phyloP scores from a whole-genome alignment of 2,329 filamentous ascomycete species.

The Paraphaeosphaeria sporulosa region DNA sequence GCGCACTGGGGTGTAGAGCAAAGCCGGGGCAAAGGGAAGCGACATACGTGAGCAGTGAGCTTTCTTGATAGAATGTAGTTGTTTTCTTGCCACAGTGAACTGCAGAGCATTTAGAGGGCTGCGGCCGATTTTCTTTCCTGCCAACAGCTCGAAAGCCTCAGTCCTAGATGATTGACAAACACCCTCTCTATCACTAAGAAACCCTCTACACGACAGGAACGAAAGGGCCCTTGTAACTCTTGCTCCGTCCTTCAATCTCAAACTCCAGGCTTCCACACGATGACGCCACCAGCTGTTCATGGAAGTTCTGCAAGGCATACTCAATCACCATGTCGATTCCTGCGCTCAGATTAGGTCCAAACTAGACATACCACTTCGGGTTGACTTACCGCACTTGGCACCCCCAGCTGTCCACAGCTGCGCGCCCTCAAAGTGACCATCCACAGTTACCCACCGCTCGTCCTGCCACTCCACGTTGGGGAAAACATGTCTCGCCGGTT shows the following conservation, averaged over 20 bases:
- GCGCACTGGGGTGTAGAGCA: too few species aligned
- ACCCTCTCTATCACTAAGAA: too few species aligned
- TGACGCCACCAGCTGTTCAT: conserved; percentile 25
- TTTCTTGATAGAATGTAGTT: too few species aligned
- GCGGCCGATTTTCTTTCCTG: too few species aligned
- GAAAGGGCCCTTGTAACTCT: conserved; percentile 19
- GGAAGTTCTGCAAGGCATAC: conserved; percentile 29
- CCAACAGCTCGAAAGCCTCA: too few species aligned
- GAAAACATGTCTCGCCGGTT: conserved; percentile 34
- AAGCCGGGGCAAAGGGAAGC: too few species aligned
- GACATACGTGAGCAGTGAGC: too few species aligned
- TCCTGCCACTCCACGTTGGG: conserved; percentile 49
- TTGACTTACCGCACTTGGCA: conserved; percentile 45
- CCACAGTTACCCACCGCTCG: conserved; percentile 50
- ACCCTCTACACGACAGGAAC: background rate
- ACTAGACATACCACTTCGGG: background rate
- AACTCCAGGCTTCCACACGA: conserved; percentile 29
- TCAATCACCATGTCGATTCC: conserved; percentile 37
- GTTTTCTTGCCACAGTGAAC: too few species aligned
- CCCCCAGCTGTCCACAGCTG: conserved; percentile 52
- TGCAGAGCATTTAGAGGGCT: too few species aligned
- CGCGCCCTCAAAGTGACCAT: conserved; percentile 35
- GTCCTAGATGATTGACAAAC: too few species aligned
- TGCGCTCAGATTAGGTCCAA: conserved; percentile 7
- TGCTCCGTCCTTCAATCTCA: conserved; percentile 23